Base-by-base conservation (phyloP, 2,329 filamentous ascomycete species). In the Alternaria sp. region DNA sequence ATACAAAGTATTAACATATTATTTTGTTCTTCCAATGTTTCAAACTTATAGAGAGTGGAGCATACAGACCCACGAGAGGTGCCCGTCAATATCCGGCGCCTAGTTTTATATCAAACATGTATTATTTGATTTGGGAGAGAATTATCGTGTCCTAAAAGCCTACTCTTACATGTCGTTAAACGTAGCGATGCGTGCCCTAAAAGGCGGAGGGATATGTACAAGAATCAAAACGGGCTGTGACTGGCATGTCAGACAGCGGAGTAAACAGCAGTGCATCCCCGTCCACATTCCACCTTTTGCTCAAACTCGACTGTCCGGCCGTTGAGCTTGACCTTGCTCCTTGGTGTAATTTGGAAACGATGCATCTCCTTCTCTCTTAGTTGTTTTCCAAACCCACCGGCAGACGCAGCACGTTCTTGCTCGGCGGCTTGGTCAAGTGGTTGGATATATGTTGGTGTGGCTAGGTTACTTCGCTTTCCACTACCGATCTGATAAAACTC, bases 401-500 rank as follows among this genome's bases (percentile, higher is more conserved):
- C 69, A 33, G 62, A 65, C 14, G 60, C 62, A 2, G 71, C 68
- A 23, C 71, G 60, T 54, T 77, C 75, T 23, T 56, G 56, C 67
- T 89, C 89, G 0, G 83, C 84, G 46, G 84, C 84, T 11, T 82
- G 79, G 61, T 96, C 92, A 40, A 94, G 77, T 13, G 92, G 90
- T 31, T 87, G 86, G 52, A 97, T 92, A 73, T 97, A 94, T 2
- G 84, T 83, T 1, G 95, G 95, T 11, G 84, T 83, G 51, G 86
- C 86, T 9, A 90, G 73, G 72, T 98, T 98, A 71, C 87, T 95
- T 61, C 94, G 82, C 81, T 90, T 96, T 28, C 95, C 93, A 0
- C 90, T 97, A 11, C 95, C 95, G 26, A 99, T 85, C 79, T 99
- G 95, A 77, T 90, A 97, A 74, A 89, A 86, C 80, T 98, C 93